Evolutionary conservation across 78 protist genomes (phyloP), one percentile per base, ranked within the genome.

Genomic region (Acrasis kona): DNA sequence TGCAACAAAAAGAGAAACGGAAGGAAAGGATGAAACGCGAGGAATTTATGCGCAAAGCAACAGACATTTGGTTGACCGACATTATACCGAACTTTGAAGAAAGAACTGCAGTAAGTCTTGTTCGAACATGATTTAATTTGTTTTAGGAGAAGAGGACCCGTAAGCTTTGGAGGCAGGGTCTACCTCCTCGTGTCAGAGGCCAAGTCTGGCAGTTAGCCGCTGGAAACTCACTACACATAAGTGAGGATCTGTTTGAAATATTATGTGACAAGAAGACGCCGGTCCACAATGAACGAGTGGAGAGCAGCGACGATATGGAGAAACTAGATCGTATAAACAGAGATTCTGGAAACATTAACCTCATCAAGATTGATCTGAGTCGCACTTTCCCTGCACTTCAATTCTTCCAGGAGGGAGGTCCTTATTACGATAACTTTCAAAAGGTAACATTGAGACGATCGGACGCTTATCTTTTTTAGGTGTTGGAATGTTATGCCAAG

Each of bases 401-500:
- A 35, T 6, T 71, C 66, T 39, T 77, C 66, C 75, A 77, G 40
- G 29, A 41, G 10, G 82, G 39, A 42, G 77, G 78, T 19, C 29
- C 40, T 10, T 10, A 28, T 29, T 29, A 28, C 80, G 94, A 86
- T 2, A 34, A 74, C 30, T 65, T 90, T 10, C 76, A 80, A 32
- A 65, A 58, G 5, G 39, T 87, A 32, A n/a, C n/a, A n/a, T n/a
- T n/a, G n/a, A n/a, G n/a, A n/a, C n/a, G 91, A 87, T 68, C 37
- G 82, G 50, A 81, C 87, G 72, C 65, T 87, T 38, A 87, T 87
- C 6, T 87, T 87, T 70, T 41, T 85, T 89, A 3, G n/a, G n/a
- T n/a, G n/a, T 68, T 92, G 8, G 88, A 88, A 37, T 88, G 94
- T 5, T 90, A 81, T 12, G 88, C 81, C 38, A 80, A 84, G 39